Evolutionary conservation across 768 basidiomycete genomes (phyloP).

Genomic region (Xerocomus spinulosus): DNA sequence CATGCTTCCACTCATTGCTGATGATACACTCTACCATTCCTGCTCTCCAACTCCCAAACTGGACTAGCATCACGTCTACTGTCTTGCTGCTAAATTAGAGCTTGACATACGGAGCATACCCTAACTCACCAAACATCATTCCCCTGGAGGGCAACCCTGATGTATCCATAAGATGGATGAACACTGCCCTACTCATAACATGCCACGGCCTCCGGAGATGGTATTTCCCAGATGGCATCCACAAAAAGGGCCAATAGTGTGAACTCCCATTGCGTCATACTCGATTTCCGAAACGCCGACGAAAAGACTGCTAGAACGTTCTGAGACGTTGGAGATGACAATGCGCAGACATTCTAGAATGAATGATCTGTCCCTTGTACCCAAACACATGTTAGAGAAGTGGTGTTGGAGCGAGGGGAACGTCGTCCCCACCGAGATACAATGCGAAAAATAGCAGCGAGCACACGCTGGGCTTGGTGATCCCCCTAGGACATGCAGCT

Average conservation of each 20-base stretch:
- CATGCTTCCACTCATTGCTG: slow-evolving; percentile 83
- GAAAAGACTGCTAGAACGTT: slow-evolving; percentile 82
- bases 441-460: slow-evolving; percentile 68
- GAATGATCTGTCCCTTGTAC: slow-evolving; percentile 76
- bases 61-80: slow-evolving; percentile 33
- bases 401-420: slow-evolving; percentile 4
- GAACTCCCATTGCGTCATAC: slow-evolving; percentile 66
- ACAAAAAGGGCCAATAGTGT: slow-evolving; percentile 70
- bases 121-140: slow-evolving; percentile 38
- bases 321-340: slow-evolving; percentile 31
- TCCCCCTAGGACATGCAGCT: slow-evolving; percentile 63
- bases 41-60: no score
- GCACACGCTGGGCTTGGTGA: slow-evolving; percentile 65
- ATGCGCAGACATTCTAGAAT: slow-evolving; percentile 76
- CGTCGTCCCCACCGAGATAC: slow-evolving; percentile 54
- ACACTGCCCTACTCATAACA: slow-evolving; percentile 6
- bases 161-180: slow-evolving; percentile 34
- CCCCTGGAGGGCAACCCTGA: slow-evolving; percentile 66
- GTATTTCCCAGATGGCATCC: slow-evolving; percentile 71
- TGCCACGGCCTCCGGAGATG: slow-evolving; percentile 12
- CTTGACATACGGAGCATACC: background rate
- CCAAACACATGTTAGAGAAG: slow-evolving; percentile 9
- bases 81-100: slow-evolving; percentile 54
- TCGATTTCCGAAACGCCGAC: slow-evolving; percentile 84
- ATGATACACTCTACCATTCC: slow-evolving; percentile 70